These are phyloP conservation scores for Avena atlantica DNA, from an alignment of 176 grass and related monocot species.

Conservation along the genomic window DNA sequence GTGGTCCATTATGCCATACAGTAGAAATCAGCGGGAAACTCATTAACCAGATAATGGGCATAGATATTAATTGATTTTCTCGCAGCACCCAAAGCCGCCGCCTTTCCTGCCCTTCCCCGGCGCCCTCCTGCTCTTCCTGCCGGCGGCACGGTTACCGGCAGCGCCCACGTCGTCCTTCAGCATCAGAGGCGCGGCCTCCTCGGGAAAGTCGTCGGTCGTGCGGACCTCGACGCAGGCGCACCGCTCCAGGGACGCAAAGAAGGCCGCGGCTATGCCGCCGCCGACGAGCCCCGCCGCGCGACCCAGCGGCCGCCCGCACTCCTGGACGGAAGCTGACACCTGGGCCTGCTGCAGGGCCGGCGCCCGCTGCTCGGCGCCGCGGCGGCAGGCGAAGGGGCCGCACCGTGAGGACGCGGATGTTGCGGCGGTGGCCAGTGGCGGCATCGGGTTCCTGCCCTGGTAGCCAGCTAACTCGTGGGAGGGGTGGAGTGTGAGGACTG, in stretches of 20 bases:
- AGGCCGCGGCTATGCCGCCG: constrained; percentile 42
- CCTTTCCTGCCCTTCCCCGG: not conserved
- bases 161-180: not conserved
- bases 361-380: not conserved
- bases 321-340: not conserved
- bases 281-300: constrained; percentile 31
- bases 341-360: not conserved
- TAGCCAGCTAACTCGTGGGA: not conserved
- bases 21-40: not conserved
- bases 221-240: constrained; percentile 43
- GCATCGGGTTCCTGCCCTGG: not conserved
- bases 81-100: not conserved
- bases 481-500: not conserved
- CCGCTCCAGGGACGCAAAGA: constrained; percentile 44
- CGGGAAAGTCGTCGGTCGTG: not conserved
- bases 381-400: constrained; percentile 38
- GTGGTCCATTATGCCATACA: not conserved
- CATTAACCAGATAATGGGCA: not conserved
- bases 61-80: not conserved
- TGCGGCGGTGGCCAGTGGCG: not conserved
- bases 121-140: not conserved
- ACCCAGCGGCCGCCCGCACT: constrained; percentile 46
- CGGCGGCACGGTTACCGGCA: not conserved
- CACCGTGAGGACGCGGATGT: constrained; percentile 37
- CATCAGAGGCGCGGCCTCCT: not conserved